These are phyloP conservation scores for Epichloe sibirici DNA, from an alignment of 2,329 filamentous ascomycete genomes.

Conservation along the genomic window DNA sequence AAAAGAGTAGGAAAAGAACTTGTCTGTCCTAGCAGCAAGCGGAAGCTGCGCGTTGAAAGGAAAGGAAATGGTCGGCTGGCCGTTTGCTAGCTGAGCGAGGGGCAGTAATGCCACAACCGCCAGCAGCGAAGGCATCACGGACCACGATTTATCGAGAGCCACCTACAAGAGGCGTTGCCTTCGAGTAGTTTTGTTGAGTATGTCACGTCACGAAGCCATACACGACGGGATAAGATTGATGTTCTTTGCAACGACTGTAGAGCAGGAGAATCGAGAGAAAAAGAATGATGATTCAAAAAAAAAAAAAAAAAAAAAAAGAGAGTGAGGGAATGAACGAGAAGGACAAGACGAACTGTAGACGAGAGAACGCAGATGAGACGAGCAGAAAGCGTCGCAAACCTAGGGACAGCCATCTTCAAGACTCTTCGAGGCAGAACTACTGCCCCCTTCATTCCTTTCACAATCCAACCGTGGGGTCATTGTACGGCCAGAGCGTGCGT, in stretches of 20 bases:
- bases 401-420: conserved; percentile 13
- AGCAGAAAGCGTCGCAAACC: conserved; percentile 5
- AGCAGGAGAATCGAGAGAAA: neutral
- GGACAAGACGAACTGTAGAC: conserved; percentile 1
- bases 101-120: conserved; percentile 16
- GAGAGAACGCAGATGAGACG: conserved; percentile 3
- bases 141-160: neutral
- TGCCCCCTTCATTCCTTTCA: conserved; percentile 27
- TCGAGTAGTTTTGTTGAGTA: neutral
- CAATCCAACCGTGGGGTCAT: conserved; percentile 11
- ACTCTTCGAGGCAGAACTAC: conserved; percentile 19
- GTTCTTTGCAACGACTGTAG: neutral
- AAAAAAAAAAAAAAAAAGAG: conserved; percentile 1
- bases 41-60: conserved; percentile 80
- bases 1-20: conserved; percentile 60
- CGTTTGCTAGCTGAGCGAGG: conserved; percentile 18
- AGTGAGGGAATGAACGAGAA: conserved; percentile 1
- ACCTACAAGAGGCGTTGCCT: neutral
- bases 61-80: conserved; percentile 41
- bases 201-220: conserved; percentile 1
- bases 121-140: conserved; percentile 18
- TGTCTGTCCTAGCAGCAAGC: conserved; percentile 57
- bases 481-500: conserved; percentile 2
- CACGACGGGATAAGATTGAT: neutral
- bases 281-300: neutral